Evolutionary conservation across 805 yeast genomes (phyloP), one percentile per base, ranked within the genome.

Genomic region (Saturnispora serradocipensis): DNA sequence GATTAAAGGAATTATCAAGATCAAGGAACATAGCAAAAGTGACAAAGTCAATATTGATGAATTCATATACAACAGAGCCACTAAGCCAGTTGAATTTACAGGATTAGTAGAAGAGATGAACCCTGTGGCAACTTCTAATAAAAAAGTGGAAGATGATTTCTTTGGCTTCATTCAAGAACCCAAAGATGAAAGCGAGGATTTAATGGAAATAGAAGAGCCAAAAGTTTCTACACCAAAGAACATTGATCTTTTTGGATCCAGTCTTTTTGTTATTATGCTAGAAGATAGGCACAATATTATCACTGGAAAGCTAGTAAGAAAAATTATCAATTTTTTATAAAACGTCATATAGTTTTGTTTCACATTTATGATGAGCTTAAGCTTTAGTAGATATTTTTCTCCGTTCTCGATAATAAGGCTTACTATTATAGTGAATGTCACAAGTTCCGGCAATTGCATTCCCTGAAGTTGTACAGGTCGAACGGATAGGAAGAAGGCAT

Each of bases 161-260:
- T 63, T 65, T 54, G 68, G 68, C 0, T 62, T 63, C 47, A 60
- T 64, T 10, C 58, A 62, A 43, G 68, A 64, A 15, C 65, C 67
- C 1, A 52, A 59, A 34, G 57, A 54, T 13, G 53, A 47, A 5
- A 18, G 24, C 10, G 52, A 49, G 15, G 57, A 51, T 22, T 38
- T 39, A 3, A 49, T 43, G 51, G 46, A 49, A 25, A 28, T 49
- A 13, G 51, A 49, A 10, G 36, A 25, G 15, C 45, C 36, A 43
- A 7, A 44, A 34, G 39, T 40, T n/a, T 25, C 24, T 8, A 28
- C 18, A 15, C 35, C 28, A 15, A 49, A 38, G 16, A 43, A 43
- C 38, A 13, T 47, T 9, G 62, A 59, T 43, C 36, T 59, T 7
- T 56, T 53, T 42, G 58, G 58, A 3, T 59, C 59, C 2, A 61